Conservation (phyloP, 1,139 yeast genomes). For the Geotrichum klebahnii region DNA sequence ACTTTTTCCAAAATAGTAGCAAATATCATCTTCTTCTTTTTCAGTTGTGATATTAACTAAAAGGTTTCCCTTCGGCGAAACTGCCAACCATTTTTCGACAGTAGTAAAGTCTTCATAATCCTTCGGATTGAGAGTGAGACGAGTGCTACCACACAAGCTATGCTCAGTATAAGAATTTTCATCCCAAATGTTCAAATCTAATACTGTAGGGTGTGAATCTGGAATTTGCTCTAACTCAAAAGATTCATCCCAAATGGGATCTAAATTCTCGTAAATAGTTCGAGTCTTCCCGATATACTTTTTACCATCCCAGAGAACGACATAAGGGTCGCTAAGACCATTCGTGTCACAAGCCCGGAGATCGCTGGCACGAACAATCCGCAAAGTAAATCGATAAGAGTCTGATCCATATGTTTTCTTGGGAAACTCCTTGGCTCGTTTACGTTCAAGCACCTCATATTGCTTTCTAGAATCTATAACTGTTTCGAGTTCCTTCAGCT, state of each 20-base stretch:
- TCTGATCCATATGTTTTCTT: constrained; percentile 27
- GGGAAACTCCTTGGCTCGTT: constrained; percentile 32
- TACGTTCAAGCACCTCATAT: constrained; percentile 44
- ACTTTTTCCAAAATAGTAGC: constrained; percentile 73
- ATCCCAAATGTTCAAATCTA: constrained; percentile 65
- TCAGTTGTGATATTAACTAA: constrained; percentile 67
- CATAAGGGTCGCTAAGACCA: constrained; percentile 85
- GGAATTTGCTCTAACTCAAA: constrained; percentile 57
- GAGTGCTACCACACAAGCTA: constrained; percentile 64
- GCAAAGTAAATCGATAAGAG: constrained; percentile 50
- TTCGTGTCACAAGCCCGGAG: constrained; percentile 73
- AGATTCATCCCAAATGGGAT: constrained; percentile 76
- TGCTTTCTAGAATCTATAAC: constrained; percentile 58
- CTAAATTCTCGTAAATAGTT: constrained; percentile 70
- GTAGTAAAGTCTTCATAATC: constrained; percentile 65
- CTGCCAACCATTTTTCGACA: constrained; percentile 52
- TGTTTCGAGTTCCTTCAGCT: constrained; percentile 58
- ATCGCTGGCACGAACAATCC: constrained; percentile 54
- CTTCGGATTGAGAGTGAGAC: constrained; percentile 58
- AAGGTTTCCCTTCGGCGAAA: constrained; percentile 65
- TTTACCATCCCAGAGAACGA: constrained; percentile 59
- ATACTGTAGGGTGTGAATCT: constrained; percentile 64
- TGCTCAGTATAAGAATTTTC: constrained; percentile 53
- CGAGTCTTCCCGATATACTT: constrained; percentile 62
- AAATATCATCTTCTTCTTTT: constrained; percentile 68